Conservation (phyloP, 306 rosid species). For the Vigna angularis region DNA sequence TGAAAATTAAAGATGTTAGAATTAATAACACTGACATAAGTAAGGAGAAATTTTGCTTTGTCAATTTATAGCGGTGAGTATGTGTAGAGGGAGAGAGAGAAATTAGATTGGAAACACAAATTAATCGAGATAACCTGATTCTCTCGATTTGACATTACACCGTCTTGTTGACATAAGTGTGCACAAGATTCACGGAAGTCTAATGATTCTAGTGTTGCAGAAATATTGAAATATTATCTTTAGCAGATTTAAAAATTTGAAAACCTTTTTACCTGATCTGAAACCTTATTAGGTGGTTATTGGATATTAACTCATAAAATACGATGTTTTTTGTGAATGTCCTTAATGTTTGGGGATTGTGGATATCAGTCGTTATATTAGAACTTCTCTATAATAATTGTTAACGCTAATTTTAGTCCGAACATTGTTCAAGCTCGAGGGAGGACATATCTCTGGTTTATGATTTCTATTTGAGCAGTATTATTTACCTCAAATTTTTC, state of each 20-base stretch:
- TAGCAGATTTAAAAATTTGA: neutral
- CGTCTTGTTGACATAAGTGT: slow-evolving; percentile 1
- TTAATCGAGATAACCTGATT: slow-evolving; percentile 22
- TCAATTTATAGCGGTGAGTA: neutral
- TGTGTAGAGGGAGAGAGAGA: neutral
- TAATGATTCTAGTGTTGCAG: slow-evolving; percentile 1
- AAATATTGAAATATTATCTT: neutral
- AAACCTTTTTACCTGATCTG: neutral
- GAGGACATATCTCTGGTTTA: slow-evolving; percentile 4
- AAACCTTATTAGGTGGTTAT: neutral
- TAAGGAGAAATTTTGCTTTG: slow-evolving; percentile 26
- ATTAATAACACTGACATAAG: slow-evolving; percentile 18
- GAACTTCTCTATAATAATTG: neutral
- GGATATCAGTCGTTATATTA: neutral
- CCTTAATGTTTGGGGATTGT: neutral
- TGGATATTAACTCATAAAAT: slow-evolving; percentile 6
- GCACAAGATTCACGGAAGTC: neutral
- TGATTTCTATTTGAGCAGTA: neutral
- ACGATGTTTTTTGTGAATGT: neutral
- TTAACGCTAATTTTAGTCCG: neutral
- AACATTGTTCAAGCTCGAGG: neutral
- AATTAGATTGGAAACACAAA: slow-evolving; percentile 17
- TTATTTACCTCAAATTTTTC: neutral
- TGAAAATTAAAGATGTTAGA: slow-evolving; percentile 22
- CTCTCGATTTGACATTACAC: neutral